A percentile compares a stretch with the other conserved stretches of the same genome.
phyloP scores from a whole-genome alignment of 192 early-diverging fungal genomes.

The Coemansia sp. region DNA sequence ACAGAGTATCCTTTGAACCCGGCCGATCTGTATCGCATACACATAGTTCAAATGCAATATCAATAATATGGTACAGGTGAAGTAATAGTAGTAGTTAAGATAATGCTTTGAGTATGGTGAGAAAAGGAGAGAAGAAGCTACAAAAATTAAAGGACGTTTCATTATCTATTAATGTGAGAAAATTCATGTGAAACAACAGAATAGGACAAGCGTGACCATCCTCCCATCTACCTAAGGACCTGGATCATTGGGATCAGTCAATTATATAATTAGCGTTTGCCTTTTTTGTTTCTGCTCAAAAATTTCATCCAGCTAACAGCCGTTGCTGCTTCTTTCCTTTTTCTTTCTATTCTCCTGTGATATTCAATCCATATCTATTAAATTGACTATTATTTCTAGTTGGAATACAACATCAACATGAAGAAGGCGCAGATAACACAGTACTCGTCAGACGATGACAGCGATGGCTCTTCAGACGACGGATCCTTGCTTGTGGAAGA shows the following conservation, averaged over 20 bases:
- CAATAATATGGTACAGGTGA: background rate
- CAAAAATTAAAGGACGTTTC: too few relatives aligned
- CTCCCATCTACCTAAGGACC: background rate
- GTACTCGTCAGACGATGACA: conserved; percentile 54
- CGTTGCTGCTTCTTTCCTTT: background rate
- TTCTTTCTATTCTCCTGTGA: background rate
- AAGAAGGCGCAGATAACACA: conserved; percentile 26
- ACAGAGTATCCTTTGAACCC: conserved; percentile 93
- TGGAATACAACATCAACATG: background rate
- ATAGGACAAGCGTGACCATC: background rate
- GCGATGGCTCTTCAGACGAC: conserved; percentile 21
- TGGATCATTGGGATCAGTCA: background rate
- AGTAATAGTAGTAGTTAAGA: background rate
- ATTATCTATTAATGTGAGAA: too few relatives aligned
- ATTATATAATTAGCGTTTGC: background rate
- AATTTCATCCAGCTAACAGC: background rate
- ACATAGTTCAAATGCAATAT: conserved; percentile 2
- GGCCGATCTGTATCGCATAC: conserved; percentile 63
- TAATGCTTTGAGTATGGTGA: background rate
- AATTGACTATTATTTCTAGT: background rate
- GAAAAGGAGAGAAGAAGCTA: background rate
- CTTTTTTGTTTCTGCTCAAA: conserved; percentile 1
- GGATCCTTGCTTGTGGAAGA: conserved; percentile 15
- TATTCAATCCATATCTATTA: background rate
- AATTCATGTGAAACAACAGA: background rate